Evolutionary conservation across 768 basidiomycete species (phyloP).

Genomic region (Psilocybe cyanescens): DNA sequence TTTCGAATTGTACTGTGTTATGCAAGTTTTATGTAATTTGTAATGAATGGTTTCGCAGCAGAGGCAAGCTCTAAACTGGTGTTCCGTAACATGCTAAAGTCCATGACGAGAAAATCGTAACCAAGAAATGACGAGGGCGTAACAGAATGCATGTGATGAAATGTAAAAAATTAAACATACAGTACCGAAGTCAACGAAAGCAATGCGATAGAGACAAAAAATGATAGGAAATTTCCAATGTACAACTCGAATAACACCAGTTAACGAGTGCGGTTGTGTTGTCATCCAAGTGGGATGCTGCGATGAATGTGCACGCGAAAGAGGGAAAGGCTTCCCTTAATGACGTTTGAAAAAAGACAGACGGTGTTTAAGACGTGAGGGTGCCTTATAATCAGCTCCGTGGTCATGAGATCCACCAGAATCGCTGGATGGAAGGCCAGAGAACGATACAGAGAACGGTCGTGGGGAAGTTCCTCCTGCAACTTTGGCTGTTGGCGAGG

Average conservation of each 20-base stretch:
- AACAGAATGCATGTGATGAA: neutral
- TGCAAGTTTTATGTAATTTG: neutral
- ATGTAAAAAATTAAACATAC: neutral
- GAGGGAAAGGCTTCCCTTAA: neutral
- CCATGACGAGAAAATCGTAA: neutral
- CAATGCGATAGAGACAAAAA: neutral
- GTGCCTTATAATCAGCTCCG: neutral
- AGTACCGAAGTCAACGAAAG: neutral
- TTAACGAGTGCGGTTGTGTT: neutral
- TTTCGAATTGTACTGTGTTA: neutral
- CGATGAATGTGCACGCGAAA: neutral
- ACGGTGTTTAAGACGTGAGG: neutral
- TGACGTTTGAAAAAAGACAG: constrained; percentile 1
- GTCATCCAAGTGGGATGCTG: neutral
- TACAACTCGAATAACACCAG: neutral
- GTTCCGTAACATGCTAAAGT: neutral
- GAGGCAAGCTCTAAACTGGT: neutral
- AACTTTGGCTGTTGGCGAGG: neutral
- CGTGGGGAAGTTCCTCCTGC: neutral
- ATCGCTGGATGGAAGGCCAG: constrained; percentile 1
- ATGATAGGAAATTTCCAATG: neutral
- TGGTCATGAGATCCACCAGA: constrained; percentile 3
- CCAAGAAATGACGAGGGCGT: neutral
- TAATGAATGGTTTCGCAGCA: neutral
- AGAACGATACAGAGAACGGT: constrained; percentile 5